phyloP scores from a whole-genome alignment of 129 eudicot species.

The Tagetes patula region DNA sequence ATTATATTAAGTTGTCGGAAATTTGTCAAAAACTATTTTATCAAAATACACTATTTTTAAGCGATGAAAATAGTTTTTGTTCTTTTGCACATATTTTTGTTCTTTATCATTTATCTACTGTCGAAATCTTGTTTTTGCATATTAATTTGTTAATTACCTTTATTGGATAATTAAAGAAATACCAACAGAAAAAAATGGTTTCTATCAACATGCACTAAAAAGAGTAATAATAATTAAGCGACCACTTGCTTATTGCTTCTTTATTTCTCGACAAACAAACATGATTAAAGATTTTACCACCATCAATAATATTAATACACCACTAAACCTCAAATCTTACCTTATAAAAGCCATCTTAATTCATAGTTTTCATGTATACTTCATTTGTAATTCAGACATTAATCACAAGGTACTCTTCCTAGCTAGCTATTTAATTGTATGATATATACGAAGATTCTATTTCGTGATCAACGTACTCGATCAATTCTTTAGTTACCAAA shows the following conservation, averaged over 20 bases:
- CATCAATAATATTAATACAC: constrained; percentile 24
- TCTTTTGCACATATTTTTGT: too few relatives aligned
- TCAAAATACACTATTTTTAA: too few relatives aligned
- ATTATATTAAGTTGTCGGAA: too few relatives aligned
- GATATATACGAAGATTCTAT: not conserved
- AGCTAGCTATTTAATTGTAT: not conserved
- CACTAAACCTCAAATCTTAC: constrained; percentile 22
- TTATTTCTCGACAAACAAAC: constrained; percentile 28
- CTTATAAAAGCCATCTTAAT: constrained; percentile 34
- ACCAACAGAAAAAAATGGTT: constrained; percentile 3
- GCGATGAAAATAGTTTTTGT: too few relatives aligned
- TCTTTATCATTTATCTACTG: not conserved
- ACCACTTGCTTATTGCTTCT: constrained; percentile 36
- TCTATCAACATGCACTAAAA: constrained; percentile 30
- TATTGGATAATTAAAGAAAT: not conserved
- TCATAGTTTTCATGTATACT: constrained; percentile 6
- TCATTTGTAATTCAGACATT: constrained; percentile 5
- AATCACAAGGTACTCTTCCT: constrained; percentile 23
- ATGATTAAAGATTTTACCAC: constrained; percentile 40
- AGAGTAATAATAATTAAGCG: constrained; percentile 12
- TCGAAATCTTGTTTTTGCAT: not conserved
- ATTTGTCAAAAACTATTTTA: too few relatives aligned
- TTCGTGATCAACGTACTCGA: not conserved
- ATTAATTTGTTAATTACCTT: not conserved
- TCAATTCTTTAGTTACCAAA: not conserved